phyloP scores from a whole-genome alignment of 805 yeast species.

The Lipomyces starkeyi region DNA sequence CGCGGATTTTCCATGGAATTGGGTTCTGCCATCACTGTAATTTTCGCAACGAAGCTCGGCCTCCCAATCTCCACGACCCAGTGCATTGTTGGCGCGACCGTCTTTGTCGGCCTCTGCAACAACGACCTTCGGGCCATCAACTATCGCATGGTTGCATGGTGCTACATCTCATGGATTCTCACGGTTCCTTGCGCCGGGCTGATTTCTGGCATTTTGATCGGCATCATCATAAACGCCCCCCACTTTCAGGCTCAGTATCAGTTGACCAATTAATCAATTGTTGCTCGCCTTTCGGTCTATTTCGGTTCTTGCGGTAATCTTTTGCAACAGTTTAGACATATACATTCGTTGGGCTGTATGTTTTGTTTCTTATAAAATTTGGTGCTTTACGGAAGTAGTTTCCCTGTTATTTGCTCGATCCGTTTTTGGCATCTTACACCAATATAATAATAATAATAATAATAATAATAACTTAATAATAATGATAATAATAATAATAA shows the following conservation, averaged over 20 bases:
- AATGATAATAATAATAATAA: too few relatives aligned
- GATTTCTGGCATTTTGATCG: slow-evolving; percentile 69
- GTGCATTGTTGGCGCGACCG: slow-evolving; percentile 79
- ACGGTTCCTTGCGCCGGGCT: slow-evolving; percentile 78
- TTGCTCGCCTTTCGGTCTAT: neutral
- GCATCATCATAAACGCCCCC: slow-evolving; percentile 70
- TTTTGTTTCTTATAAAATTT: too few relatives aligned
- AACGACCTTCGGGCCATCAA: slow-evolving; percentile 65
- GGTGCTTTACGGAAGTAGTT: too few relatives aligned
- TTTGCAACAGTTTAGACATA: too few relatives aligned
- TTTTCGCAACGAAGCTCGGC: slow-evolving; percentile 73
- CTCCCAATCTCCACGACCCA: slow-evolving; percentile 82
- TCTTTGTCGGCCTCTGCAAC: slow-evolving; percentile 76
- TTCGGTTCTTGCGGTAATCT: too few relatives aligned
- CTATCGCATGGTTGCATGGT: slow-evolving; percentile 79
- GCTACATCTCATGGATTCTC: slow-evolving; percentile 72
- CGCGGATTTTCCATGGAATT: slow-evolving; percentile 78
- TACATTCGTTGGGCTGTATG: too few relatives aligned
- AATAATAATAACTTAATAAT: too few relatives aligned
- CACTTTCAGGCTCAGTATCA: slow-evolving; percentile 39
- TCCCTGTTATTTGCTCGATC: too few relatives aligned
- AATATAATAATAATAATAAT: too few relatives aligned
- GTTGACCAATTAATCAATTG: neutral
- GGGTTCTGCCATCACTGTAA: slow-evolving; percentile 77
- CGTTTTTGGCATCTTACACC: too few relatives aligned